Base-by-base conservation (phyloP, 805 yeast genomes). In the Nakazawaea siamensis region DNA sequence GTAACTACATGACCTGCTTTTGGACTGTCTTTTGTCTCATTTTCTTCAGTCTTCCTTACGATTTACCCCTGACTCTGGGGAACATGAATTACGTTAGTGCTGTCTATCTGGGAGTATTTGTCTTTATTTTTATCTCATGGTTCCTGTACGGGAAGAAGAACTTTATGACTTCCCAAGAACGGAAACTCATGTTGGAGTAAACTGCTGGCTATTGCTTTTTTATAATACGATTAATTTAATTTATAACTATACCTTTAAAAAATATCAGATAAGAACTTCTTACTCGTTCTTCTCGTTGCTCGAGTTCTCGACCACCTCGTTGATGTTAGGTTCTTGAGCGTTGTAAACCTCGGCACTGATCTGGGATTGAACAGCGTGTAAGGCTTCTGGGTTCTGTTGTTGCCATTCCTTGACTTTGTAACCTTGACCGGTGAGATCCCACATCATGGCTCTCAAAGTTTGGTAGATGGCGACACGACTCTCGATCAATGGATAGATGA, bases 351-450 rank as follows among this genome's bases (percentile, higher is more conserved):
- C 60, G 26, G 69, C 67, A 40, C 66, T 59, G 19, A 80, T 65
- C 60, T 80, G 87, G 23, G 79, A 69, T 49, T 66, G 67, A n/a
- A 80, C 83, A 20, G 75, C 82, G 49, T 83, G 92, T 41, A 85
- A 54, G 42, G 76, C 64, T 45, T 83, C 90, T 2, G 92, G 92
- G 47, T 84, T 73, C 3, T 59, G 60, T 15, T 65, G 50, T 57
- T 85, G 95, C 92, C 94, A 86, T 45, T 68, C 79, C 43, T 70
- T 65, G 39, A 86, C 62, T 55, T 83, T 86, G 54, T 73, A 55
- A 2, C 78, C 58, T 55, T 84, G 92, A 14, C 95, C 95, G 18
- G 80, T 62, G 27, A 71, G 45, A 53, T 86, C 95, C 95, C 95
- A 86, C 57, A 80, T 85, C 21, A 86, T 70, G 35, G 94, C 95